phyloP scores from a whole-genome alignment of 305 asterid species.

The Fraxinus greggii region DNA sequence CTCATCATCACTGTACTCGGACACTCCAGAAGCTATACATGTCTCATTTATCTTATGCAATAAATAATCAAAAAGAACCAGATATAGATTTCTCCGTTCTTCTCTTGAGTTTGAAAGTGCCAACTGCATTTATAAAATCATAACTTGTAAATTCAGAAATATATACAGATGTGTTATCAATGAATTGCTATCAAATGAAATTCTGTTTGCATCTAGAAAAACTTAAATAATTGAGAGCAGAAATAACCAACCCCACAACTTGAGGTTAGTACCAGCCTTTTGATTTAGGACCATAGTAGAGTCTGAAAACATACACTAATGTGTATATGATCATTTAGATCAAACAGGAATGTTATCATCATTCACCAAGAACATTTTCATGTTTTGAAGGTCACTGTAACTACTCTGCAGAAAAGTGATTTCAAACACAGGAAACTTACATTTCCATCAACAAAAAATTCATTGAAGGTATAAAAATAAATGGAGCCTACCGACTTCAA shows the following conservation, averaged over 20 bases:
- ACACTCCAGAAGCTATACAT: conserved; percentile 70
- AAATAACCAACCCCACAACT: background rate
- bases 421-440: background rate
- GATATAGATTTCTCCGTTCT: conserved; percentile 82
- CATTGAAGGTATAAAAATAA: background rate
- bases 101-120: conserved; percentile 89
- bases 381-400: background rate
- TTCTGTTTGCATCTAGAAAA: background rate
- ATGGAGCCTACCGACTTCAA: conserved; percentile 11
- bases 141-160: conserved; percentile 25
- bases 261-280: background rate
- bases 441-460: background rate
- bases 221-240: background rate
- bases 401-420: background rate
- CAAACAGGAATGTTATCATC: background rate
- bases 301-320: background rate
- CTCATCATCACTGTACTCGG: conserved; percentile 92
- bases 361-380: background rate
- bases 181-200: conserved; percentile 5
- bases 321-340: background rate
- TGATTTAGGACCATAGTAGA: background rate
- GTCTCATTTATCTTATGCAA: conserved; percentile 83
- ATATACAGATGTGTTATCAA: conserved; percentile 6
- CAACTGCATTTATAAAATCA: conserved; percentile 55
- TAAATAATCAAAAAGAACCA: conserved; percentile 93